Percentiles rank a stretch among this genome's conserved stretches.
Conservation (phyloP, 202 grass and related monocot genomes). For the Saccharum hybrid region DNA sequence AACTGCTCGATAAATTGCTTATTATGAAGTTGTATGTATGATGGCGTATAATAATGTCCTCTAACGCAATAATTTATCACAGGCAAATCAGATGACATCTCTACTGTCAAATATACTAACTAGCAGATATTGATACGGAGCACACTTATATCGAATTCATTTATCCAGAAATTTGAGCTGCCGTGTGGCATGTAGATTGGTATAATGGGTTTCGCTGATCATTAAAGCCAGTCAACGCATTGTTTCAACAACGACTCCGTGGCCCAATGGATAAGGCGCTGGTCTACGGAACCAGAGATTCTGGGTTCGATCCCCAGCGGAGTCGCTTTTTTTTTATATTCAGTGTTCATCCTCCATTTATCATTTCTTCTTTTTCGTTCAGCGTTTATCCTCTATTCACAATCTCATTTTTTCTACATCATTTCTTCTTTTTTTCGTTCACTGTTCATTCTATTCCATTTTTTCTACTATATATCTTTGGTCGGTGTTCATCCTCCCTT, state of each 20-base stretch:
- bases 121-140: background rate
- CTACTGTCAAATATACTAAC: background rate
- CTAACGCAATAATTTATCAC: background rate
- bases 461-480: no score
- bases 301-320: slow-evolving; percentile 93
- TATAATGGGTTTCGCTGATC: no score
- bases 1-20: background rate
- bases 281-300: slow-evolving; percentile 98
- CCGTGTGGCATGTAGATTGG: background rate
- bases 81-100: background rate
- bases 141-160: background rate
- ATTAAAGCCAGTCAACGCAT: no score
- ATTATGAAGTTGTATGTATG: background rate
- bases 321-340: slow-evolving; percentile 46
- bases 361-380: no score
- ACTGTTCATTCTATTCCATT: no score
- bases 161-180: background rate
- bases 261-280: slow-evolving; percentile 97
- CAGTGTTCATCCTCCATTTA: background rate
- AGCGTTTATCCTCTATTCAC: no score
- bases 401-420: background rate
- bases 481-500: background rate
- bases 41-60: background rate
- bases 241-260: slow-evolving; percentile 39
- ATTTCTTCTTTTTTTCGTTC: no score